These are phyloP conservation scores for Anthostomella pinea DNA, from an alignment of 2,329 filamentous ascomycete species.

Conservation along the genomic window DNA sequence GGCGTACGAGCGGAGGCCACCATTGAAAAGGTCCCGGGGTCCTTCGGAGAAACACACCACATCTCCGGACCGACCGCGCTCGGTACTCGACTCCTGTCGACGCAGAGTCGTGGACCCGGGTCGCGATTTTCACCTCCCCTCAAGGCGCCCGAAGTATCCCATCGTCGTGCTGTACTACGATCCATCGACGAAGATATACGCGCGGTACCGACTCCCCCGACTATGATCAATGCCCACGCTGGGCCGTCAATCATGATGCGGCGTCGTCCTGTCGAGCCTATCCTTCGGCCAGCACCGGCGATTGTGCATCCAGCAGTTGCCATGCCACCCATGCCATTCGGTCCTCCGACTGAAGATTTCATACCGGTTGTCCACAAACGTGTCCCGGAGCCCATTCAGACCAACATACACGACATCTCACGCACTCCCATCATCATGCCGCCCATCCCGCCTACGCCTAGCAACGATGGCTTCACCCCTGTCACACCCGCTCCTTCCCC, in stretches of 20 bases:
- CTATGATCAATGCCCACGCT: conserved; percentile 10
- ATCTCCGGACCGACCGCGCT: conserved; percentile 24
- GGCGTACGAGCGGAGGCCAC: conserved; percentile 36
- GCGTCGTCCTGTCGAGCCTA: no score
- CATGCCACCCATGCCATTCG: conserved; percentile 1
- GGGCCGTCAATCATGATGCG: no score
- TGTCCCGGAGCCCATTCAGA: conserved; percentile 13
- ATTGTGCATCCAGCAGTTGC: no score
- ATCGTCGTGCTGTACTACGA: conserved; percentile 22
- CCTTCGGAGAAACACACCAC: conserved; percentile 14
- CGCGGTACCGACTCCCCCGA: conserved; percentile 20
- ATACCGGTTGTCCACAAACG: conserved; percentile 28
- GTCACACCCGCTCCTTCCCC: conserved; percentile 25
- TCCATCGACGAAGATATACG: conserved; percentile 20
- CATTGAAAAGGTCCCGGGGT: conserved; percentile 8
- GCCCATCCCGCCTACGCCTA: conserved; percentile 21
- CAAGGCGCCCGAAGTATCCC: conserved; percentile 23
- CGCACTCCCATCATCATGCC: conserved; percentile 14
- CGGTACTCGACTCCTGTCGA: conserved; percentile 22
- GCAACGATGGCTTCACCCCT: conserved; percentile 29
- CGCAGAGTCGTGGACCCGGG: conserved; percentile 15
- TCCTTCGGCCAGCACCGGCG: not conserved
- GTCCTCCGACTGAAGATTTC: conserved; percentile 21
- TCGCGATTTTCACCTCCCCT: conserved; percentile 22
- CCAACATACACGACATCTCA: conserved; percentile 5